Base-by-base conservation (phyloP, 225 moss, liverwort and hornwort species). In the Takakia lepidozioides region DNA sequence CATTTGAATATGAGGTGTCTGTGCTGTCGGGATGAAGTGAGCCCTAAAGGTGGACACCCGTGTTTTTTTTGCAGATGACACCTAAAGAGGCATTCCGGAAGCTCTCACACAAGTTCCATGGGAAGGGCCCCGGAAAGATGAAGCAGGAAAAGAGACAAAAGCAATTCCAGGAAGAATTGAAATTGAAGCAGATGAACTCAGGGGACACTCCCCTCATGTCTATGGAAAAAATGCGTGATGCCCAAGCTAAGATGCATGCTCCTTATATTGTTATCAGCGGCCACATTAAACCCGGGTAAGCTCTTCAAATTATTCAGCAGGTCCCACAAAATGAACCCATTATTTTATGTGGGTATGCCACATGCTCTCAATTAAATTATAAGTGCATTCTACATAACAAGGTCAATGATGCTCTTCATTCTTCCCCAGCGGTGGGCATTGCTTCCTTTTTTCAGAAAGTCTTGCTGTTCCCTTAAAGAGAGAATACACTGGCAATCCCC, bases 31-130 rank as follows among this genome's bases (percentile, higher is more conserved):
- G n/a, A n/a, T n/a, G n/a, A n/a, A n/a, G n/a, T n/a, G n/a, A n/a
- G n/a, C n/a, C n/a, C n/a, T n/a, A n/a, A n/a, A n/a, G n/a, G n/a
- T n/a, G n/a, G n/a, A n/a, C n/a, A n/a, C n/a, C n/a, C 23, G 23
- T 46, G 55, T 52, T 43, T 51, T 25, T 38, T 56, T 17, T 60
- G 48, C 80, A 98, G 95, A 98, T 98, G 98, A 98, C 98, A 14
- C 98, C 98, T 4, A 98, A 98, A 76, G 98, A 98, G 78, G 98
- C 98, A 41, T 98, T 98, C 58, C 84, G 98, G 47, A 98, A 88
- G 73, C 87, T 98, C 29, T 98, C 98, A 24, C 98, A 98, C 67
- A 98, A 98, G 59, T 98, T 98, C 50, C 98, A 98, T 50, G 98
- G 98, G 3, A 98, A 98, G 36, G 98, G 98, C 52, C 98, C 98